Evolutionary conservation across 2,329 filamentous ascomycete genomes (phyloP), one percentile per base, ranked within the genome.

Genomic region (Talaromyces pinophilus): DNA sequence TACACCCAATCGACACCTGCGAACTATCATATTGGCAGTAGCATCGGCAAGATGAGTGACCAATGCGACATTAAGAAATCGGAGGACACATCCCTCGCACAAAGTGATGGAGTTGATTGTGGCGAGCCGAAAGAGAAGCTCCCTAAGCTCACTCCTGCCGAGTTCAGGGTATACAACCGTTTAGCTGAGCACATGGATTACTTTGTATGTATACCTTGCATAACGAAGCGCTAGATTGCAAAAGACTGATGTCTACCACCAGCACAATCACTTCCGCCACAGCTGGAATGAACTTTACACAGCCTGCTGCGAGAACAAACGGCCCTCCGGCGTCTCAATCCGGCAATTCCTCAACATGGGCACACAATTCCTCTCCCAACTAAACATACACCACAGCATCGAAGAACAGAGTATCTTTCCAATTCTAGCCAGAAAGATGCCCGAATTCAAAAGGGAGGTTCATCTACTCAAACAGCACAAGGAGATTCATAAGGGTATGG

Each of bases 351-450:
- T 96, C 70, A 77, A 82, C 70, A 81, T 84, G 30, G 91, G 89
- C 38, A 82, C 92, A n/a, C 81, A 87, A 59, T 92, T 97, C 76
- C 85, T 86, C 70, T 83, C 84, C 17, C 85, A 90, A 66, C 86
- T 97, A n/a, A 85, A 87, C 10, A 79, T 86, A 66, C 93, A 97
- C 80, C 93, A 97, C 81, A 82, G 81, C 66, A 94, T 96, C 73
- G 93, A 97, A 77, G 93, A 97, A 78, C 80, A 82, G 35, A 87
- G 92, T 76, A 83, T 97, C 48, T 97, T 96, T 77, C 93, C 93
- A 1, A 74, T 89, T 0, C 85, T 97, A 1, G 92, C 90, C 13
- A 82, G 81, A 71, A 88, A 87, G 70, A 96, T 96, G 92, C 88
- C 91, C 5, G 89, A 91, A 70, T 96, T 96, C 75, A 82, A 82